Percentiles rank a stretch among this genome's conserved stretches.
These are phyloP conservation scores for Xerophyta viscosa DNA, from an alignment of 106 monocot species.

Conservation along the genomic window DNA sequence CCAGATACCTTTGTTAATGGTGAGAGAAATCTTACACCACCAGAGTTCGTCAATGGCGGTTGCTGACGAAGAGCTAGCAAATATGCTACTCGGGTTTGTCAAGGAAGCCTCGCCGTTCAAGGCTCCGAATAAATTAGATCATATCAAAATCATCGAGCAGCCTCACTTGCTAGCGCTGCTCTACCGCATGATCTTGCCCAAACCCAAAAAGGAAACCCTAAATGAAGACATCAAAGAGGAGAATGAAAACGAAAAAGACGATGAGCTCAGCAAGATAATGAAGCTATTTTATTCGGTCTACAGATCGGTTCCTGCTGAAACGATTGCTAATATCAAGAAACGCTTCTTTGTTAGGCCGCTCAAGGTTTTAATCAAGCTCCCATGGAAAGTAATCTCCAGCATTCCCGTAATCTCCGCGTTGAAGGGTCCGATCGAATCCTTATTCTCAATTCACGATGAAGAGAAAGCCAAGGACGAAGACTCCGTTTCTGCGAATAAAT, in stretches of 20 bases:
- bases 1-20: slow-evolving; percentile 64
- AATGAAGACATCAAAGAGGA: too few species aligned
- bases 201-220: neutral
- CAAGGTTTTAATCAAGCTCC: slow-evolving; percentile 22
- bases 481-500: neutral
- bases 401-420: slow-evolving; percentile 30
- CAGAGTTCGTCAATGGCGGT: slow-evolving; percentile 6
- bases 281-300: neutral
- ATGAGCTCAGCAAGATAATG: neutral
- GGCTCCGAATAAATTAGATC: neutral
- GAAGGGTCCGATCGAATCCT: slow-evolving; percentile 20
- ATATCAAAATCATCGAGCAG: slow-evolving; percentile 12
- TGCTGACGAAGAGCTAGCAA: slow-evolving; percentile 11
- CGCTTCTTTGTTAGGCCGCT: slow-evolving; percentile 11
- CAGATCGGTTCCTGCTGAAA: neutral
- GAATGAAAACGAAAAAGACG: too few species aligned
- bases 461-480: neutral
- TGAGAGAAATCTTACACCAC: slow-evolving; percentile 18
- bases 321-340: slow-evolving; percentile 9
- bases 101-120: slow-evolving; percentile 45
- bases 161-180: slow-evolving; percentile 54
- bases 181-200: slow-evolving; percentile 25
- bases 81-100: slow-evolving; percentile 31
- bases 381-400: slow-evolving; percentile 16
- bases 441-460: neutral